Evolutionary conservation across 2,329 filamentous ascomycete genomes (phyloP).

Genomic region (Rhynchosporium secalis): DNA sequence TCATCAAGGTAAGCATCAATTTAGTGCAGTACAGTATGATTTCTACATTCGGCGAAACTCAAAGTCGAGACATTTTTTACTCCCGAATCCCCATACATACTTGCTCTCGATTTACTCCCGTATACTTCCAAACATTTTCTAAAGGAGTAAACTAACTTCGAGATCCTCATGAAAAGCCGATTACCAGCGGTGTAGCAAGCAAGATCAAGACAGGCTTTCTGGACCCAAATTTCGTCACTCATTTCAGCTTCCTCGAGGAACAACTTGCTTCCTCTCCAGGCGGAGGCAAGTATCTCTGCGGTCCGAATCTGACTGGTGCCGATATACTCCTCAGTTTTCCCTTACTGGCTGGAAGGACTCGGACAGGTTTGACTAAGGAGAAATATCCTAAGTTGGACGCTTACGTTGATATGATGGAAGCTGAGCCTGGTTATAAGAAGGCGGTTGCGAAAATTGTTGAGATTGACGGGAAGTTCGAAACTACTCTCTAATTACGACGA

Average conservation of each 20-base stretch:
- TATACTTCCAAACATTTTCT: too few species aligned
- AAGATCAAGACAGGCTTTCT: conserved; percentile 48
- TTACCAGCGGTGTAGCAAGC: conserved; percentile 55
- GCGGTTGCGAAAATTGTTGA: conserved; percentile 52
- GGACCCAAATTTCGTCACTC: conserved; percentile 47
- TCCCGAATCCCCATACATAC: too few species aligned
- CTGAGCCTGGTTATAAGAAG: conserved; percentile 46
- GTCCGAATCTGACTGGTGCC: conserved; percentile 49
- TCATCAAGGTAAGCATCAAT: conserved; percentile 48
- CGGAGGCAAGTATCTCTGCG: conserved; percentile 52
- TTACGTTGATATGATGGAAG: conserved; percentile 47
- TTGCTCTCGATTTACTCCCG: too few species aligned
- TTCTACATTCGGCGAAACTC: too few species aligned
- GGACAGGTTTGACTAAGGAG: conserved; percentile 41
- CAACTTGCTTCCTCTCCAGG: conserved; percentile 49
- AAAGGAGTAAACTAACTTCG: too few species aligned
- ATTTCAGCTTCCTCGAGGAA: conserved; percentile 52
- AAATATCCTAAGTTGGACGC: conserved; percentile 49
- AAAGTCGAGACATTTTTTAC: too few species aligned
- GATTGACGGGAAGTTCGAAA: conserved; percentile 39
- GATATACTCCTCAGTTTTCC: conserved; percentile 55
- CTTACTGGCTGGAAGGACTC: conserved; percentile 45
- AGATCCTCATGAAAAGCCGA: conserved; percentile 44
- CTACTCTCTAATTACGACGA: conserved; percentile 17
- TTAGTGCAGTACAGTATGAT: too few species aligned